Conservation (phyloP, 192 early-diverging fungal genomes). For the Entophlyctis helioformis region DNA sequence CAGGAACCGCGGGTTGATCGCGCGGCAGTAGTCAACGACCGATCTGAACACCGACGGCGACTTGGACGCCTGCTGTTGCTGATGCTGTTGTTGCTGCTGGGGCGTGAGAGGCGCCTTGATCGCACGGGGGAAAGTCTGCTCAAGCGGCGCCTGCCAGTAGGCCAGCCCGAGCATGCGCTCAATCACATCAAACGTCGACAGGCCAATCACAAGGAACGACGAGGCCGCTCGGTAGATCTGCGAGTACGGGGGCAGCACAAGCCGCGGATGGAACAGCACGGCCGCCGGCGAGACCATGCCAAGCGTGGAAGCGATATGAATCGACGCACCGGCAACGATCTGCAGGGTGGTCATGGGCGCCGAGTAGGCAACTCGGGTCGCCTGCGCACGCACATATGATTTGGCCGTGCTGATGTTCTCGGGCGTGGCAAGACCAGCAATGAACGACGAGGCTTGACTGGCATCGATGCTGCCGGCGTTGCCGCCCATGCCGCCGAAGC, state of each 20-base stretch:
- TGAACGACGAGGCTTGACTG: too few relatives aligned
- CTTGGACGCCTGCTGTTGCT: constrained; percentile 4
- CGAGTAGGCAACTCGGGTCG: neutral
- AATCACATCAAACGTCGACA: constrained; percentile 9
- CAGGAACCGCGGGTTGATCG: too few relatives aligned
- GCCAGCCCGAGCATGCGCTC: constrained; percentile 4
- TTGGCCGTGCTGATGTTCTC: too few relatives aligned
- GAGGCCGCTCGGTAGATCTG: constrained; percentile 10
- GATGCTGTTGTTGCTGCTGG: neutral
- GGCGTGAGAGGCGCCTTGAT: constrained; percentile 6
- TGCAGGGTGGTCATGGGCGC: constrained; percentile 15
- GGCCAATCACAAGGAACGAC: constrained; percentile 5
- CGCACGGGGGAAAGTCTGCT: constrained; percentile 10
- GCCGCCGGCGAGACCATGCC: constrained; percentile 9
- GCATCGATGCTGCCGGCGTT: too few relatives aligned
- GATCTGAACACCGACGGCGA: constrained; percentile 8
- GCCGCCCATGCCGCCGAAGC: too few relatives aligned
- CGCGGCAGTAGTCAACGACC: too few relatives aligned
- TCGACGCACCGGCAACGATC: constrained; percentile 2
- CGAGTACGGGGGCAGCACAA: constrained; percentile 4
- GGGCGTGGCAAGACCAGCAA: too few relatives aligned
- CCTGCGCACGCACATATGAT: too few relatives aligned
- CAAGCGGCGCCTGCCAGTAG: constrained; percentile 20
- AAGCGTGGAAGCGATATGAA: constrained; percentile 7
- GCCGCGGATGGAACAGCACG: constrained; percentile 18